Evolutionary conservation across 768 basidiomycete genomes (phyloP).

Genomic region (Rhizopogon rudus): DNA sequence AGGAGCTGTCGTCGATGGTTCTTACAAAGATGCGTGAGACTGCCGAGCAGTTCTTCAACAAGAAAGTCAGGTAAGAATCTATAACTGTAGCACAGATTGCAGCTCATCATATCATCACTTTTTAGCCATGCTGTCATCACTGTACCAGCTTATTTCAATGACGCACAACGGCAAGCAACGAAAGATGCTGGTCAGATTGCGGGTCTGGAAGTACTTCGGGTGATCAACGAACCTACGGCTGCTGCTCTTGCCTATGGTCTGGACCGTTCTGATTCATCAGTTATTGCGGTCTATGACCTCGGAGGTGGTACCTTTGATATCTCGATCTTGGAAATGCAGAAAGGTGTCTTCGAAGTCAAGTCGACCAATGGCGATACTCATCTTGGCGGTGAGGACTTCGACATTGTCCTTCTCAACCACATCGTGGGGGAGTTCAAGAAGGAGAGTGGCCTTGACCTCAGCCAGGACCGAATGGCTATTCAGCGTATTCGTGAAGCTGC

Average conservation of each 20-base stretch:
- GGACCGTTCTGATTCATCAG: slow-evolving; percentile 71
- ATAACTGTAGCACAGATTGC: not conserved
- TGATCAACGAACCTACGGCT: slow-evolving; percentile 99
- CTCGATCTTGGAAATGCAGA: slow-evolving; percentile 98
- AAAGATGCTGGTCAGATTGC: slow-evolving; percentile 98
- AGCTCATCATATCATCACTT: not conserved
- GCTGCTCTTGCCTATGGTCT: slow-evolving; percentile 98
- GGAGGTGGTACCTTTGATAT: slow-evolving; percentile 99
- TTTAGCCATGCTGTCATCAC: slow-evolving; percentile 84
- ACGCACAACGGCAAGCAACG: slow-evolving; percentile 98
- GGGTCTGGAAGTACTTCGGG: slow-evolving; percentile 94
- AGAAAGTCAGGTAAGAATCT: slow-evolving; percentile 82
- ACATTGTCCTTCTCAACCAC: slow-evolving; percentile 82
- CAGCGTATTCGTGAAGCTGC: slow-evolving; percentile 99
- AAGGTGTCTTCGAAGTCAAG: slow-evolving; percentile 99
- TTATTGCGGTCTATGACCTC: slow-evolving; percentile 98
- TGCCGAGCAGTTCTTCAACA: slow-evolving; percentile 88
- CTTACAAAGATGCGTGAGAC: slow-evolving; percentile 94
- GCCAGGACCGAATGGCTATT: slow-evolving; percentile 90
- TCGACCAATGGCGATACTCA: slow-evolving; percentile 99
- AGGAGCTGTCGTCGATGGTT: slow-evolving; percentile 86
- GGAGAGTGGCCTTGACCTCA: slow-evolving; percentile 77
- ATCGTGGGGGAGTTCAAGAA: slow-evolving; percentile 94
- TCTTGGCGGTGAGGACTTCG: slow-evolving; percentile 96
- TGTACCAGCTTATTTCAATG: slow-evolving; percentile 99